Conservation (phyloP, 2,329 filamentous ascomycete genomes). For the Domatiomyces catenatus region DNA sequence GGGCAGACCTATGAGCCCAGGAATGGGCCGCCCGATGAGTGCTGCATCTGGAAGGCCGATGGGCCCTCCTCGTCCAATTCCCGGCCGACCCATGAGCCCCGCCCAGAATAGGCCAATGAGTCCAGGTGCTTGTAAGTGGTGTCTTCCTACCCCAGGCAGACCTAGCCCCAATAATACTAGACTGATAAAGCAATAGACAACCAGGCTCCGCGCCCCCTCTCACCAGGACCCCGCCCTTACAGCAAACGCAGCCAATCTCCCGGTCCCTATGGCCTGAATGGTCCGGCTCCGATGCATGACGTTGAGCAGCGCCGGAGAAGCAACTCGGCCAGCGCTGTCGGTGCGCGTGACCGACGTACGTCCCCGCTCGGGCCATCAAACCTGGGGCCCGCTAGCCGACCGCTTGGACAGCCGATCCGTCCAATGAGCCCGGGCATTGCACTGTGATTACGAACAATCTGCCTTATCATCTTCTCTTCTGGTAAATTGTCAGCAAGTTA, state of each 20-base stretch:
- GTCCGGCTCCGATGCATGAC: conserved; percentile 28
- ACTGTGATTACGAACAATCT: conserved; percentile 2
- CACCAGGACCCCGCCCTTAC: conserved; percentile 33
- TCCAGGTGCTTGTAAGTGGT: conserved; percentile 18
- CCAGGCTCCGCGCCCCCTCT: conserved; percentile 28
- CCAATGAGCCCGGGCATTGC: conserved; percentile 8
- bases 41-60: conserved; percentile 26
- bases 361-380: conserved; percentile 20
- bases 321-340: conserved; percentile 27
- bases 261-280: conserved; percentile 28
- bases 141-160: background rate
- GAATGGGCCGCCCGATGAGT: conserved; percentile 4
- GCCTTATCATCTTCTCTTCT: background rate
- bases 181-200: conserved; percentile 9
- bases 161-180: background rate
- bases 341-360: conserved; percentile 26
- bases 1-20: background rate
- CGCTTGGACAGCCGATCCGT: background rate
- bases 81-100: conserved; percentile 17
- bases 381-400: conserved; percentile 8
- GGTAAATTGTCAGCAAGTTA: background rate
- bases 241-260: conserved; percentile 31
- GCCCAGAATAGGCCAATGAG: conserved; percentile 15
- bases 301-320: conserved; percentile 26
- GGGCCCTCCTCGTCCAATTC: conserved; percentile 26